phyloP scores from a whole-genome alignment of 108 stramenopile genomes.

The Pseudonitzschia pungens region DNA sequence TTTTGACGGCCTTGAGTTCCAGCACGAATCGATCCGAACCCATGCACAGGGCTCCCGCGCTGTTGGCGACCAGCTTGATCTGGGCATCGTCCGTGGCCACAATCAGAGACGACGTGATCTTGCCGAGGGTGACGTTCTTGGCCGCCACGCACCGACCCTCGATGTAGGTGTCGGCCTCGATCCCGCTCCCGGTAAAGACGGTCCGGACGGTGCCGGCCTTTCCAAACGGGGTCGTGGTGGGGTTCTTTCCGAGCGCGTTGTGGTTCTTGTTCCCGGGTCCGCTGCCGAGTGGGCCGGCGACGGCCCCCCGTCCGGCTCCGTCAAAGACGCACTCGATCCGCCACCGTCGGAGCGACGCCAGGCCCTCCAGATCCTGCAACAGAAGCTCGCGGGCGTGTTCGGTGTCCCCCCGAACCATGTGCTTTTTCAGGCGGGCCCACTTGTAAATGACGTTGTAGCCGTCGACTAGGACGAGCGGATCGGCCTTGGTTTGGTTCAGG shows the following conservation, averaged over 20 bases:
- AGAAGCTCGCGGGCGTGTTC: conserved; percentile 60
- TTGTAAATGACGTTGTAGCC: conserved; percentile 87
- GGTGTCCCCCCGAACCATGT: conserved; percentile 69
- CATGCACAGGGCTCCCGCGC: conserved; percentile 78
- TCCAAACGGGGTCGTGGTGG: not conserved
- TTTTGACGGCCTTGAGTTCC: conserved; percentile 80
- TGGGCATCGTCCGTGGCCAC: conserved; percentile 79
- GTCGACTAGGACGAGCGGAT: conserved; percentile 80
- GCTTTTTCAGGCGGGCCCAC: conserved; percentile 82
- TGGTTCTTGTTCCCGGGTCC: conserved; percentile 4
- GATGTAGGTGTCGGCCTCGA: conserved; percentile 80
- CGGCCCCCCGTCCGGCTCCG: conserved; percentile 51
- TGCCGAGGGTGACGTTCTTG: conserved; percentile 66
- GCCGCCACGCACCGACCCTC: conserved; percentile 71
- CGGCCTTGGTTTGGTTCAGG: conserved; percentile 56
- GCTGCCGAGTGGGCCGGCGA: conserved; percentile 39
- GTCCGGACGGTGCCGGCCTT: conserved; percentile 42
- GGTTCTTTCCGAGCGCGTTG: not conserved
- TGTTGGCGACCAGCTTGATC: conserved; percentile 70
- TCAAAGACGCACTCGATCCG: conserved; percentile 87
- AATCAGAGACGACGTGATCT: conserved; percentile 66
- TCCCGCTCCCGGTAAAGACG: conserved; percentile 67
- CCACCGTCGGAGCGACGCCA: conserved; percentile 73
- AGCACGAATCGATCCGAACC: conserved; percentile 67
- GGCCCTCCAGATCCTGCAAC: conserved; percentile 75